Evolutionary conservation across 805 yeast genomes (phyloP).

Genomic region (Pichia exigua): DNA sequence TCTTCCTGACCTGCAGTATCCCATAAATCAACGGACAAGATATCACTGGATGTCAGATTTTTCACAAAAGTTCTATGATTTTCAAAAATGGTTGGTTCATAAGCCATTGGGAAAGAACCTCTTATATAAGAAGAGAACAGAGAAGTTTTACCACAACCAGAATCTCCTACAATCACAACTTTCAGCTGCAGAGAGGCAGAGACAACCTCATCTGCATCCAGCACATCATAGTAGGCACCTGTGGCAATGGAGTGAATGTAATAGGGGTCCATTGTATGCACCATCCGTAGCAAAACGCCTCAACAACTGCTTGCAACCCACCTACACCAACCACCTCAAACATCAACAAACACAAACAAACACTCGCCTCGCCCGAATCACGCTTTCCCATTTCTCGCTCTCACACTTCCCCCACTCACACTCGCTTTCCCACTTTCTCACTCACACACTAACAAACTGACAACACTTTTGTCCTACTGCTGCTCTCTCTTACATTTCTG

Average conservation of each 20-base stretch:
- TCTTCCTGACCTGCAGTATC: slow-evolving; percentile 96
- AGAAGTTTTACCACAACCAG: slow-evolving; percentile 98
- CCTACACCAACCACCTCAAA: too few species aligned
- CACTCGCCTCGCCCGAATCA: too few species aligned
- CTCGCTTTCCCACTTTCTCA: too few species aligned
- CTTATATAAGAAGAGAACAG: slow-evolving; percentile 91
- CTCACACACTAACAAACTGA: too few species aligned
- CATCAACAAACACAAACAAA: too few species aligned
- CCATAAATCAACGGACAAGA: slow-evolving; percentile 82
- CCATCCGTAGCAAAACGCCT: too few species aligned
- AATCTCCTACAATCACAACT: slow-evolving; percentile 93
- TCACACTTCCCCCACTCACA: too few species aligned
- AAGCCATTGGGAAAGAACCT: slow-evolving; percentile 92
- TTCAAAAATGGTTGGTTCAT: slow-evolving; percentile 96
- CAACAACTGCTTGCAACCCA: too few species aligned
- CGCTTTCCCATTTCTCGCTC: too few species aligned
- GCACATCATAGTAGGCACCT: slow-evolving; percentile 19
- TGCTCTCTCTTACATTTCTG: too few species aligned
- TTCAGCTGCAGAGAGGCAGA: slow-evolving; percentile 24
- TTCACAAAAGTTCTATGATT: slow-evolving; percentile 87
- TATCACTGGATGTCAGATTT: slow-evolving; percentile 86
- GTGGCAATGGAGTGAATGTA: slow-evolving; percentile 14
- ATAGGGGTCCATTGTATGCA: slow-evolving; percentile 5
- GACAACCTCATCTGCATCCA: slow-evolving; percentile 28
- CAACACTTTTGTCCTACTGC: too few species aligned